Conservation (phyloP, 805 yeast genomes). For the Saccharomyces eubayanus region DNA sequence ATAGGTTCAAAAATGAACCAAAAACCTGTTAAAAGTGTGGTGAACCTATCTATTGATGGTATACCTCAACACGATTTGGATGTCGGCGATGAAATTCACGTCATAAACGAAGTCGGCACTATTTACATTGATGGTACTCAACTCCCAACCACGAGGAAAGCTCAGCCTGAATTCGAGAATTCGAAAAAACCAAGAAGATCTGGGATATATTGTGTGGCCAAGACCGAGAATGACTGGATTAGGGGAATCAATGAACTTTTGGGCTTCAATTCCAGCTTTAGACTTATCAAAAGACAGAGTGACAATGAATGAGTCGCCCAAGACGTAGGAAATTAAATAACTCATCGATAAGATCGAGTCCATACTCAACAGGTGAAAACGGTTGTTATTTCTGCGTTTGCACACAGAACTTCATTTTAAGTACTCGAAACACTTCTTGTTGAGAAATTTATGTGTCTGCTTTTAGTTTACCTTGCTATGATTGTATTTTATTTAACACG, state of each 20-base stretch:
- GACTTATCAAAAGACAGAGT: conserved; percentile 31
- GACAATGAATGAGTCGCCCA: conserved; percentile 5
- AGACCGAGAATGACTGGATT: conserved; percentile 84
- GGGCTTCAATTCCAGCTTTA: conserved; percentile 83
- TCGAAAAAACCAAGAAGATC: conserved; percentile 24
- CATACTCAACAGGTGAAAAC: not conserved
- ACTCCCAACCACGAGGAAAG: conserved; percentile 32
- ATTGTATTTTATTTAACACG: not conserved
- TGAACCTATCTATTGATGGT: conserved; percentile 76
- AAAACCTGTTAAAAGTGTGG: conserved; percentile 31
- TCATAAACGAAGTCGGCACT: conserved; percentile 57
- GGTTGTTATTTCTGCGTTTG: not conserved
- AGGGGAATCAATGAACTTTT: conserved; percentile 77
- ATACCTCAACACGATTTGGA: conserved; percentile 58
- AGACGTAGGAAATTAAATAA: not conserved
- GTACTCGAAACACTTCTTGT: not conserved
- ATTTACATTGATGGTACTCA: conserved; percentile 45
- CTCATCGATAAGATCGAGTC: not conserved
- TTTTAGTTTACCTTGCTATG: not conserved
- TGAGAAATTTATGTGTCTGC: not conserved
- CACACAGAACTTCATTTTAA: not conserved
- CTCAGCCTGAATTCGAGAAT: conserved; percentile 14
- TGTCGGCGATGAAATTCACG: conserved; percentile 75
- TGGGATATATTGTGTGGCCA: conserved; percentile 85
- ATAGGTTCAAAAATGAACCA: conserved; percentile 42